Evolutionary conservation across 495 filamentous ascomycete genomes (phyloP), one percentile per base, ranked within the genome.

Genomic region (Daldinia vernicosa): DNA sequence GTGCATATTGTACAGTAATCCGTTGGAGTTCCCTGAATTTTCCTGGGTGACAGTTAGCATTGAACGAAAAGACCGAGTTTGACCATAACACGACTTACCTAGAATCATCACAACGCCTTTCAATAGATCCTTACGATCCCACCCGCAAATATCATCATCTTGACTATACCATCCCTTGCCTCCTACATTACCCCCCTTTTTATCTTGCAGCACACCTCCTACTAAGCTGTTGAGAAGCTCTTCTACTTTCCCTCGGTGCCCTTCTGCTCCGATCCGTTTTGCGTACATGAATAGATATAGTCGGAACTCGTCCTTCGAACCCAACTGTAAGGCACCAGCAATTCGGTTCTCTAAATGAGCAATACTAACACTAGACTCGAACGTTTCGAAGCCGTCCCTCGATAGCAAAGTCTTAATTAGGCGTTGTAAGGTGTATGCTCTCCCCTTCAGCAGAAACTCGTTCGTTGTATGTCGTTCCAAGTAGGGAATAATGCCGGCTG

Each of bases 311-410:
- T 97, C 94, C 70, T 89, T 89, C 0, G 94, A 89, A 8, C 93
- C 93, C 1, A 99, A 82, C 45, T 92, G 90, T 62, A 95, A 75
- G 6, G 95, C 93, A 11, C 93, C 95, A 11, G 95, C 94, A 58
- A 99, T 87, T 27, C 95, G 88, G 75, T 98, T 98, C 80, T 99
- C 95, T 26, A 99, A 83, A 80, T 99, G 95, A 11, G 94, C 95
- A 73, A 99, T 92, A 19, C 92, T 95, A 24, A 97, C 93, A 26
- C 85, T 90, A 24, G 93, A 90, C 76, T 98, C 96, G 67, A 99
- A 96, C 6, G 88, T 88, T 80, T 98, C 95, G 67, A 92, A 98
- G 0, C 94, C 94, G 77, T 98, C 95, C 22, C 89, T 89, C 0
- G 92, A 90, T 2, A 98, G 80, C 9, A 97, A 80, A 6, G 89